Conservation (phyloP, 805 yeast genomes). For the Cyberlindnera saturnus region DNA sequence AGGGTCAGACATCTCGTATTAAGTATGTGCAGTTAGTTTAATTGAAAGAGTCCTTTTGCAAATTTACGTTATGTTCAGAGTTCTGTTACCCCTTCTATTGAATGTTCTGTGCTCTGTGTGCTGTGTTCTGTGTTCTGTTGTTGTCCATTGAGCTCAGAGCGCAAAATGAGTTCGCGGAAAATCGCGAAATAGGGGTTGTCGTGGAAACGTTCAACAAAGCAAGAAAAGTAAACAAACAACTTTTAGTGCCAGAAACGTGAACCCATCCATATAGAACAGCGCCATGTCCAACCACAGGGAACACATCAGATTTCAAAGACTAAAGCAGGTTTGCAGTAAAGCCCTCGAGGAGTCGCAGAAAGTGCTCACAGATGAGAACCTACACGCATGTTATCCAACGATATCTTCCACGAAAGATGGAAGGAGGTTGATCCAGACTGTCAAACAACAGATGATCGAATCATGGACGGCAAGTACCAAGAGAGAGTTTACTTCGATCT, state of each 20-base stretch:
- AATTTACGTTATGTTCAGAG: no score
- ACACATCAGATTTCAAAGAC: conserved; percentile 35
- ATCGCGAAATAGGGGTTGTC: no score
- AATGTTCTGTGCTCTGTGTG: no score
- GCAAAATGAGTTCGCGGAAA: no score
- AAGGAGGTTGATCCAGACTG: conserved; percentile 34
- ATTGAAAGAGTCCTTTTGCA: no score
- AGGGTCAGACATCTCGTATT: conserved; percentile 9
- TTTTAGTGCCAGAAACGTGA: no score
- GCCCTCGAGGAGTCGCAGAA: conserved; percentile 49
- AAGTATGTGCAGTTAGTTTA: no score
- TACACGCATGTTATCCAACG: conserved; percentile 46
- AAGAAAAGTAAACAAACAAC: not conserved
- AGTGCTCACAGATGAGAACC: conserved; percentile 40
- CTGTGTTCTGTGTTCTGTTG: no score
- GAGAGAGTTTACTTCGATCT: conserved; percentile 46
- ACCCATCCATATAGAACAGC: not conserved
- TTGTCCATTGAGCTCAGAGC: no score
- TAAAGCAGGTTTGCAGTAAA: conserved; percentile 40
- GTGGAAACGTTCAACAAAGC: no score
- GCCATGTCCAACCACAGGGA: not conserved
- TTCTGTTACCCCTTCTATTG: no score
- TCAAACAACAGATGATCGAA: conserved; percentile 39
- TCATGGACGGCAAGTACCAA: conserved; percentile 39
- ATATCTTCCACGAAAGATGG: conserved; percentile 38